A percentile compares a stretch with the other conserved stretches of the same genome.
Conservation (phyloP, 2,329 filamentous ascomycete species). For the Alternaria triticimaculans region DNA sequence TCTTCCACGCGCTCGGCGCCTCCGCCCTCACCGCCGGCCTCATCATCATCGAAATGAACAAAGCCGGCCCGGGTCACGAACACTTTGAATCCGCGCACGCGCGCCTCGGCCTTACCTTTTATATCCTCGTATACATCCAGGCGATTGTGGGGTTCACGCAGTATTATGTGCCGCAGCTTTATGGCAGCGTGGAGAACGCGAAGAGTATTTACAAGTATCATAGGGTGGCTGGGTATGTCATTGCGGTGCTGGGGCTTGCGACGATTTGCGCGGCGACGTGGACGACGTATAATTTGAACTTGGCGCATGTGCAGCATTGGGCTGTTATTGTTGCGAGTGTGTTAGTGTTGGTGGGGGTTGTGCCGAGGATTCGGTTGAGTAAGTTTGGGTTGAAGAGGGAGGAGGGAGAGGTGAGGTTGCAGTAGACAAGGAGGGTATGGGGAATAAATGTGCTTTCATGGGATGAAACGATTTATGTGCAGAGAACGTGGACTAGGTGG, state of each 20-base stretch:
- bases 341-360: constrained; percentile 73
- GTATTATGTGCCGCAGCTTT: constrained; percentile 75
- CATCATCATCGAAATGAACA: constrained; percentile 82
- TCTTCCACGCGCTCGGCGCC: constrained; percentile 71
- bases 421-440: not conserved
- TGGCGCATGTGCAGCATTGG: constrained; percentile 78
- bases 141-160: constrained; percentile 81
- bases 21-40: constrained; percentile 69
- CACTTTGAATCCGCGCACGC: constrained; percentile 86
- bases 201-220: constrained; percentile 93
- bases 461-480: too few relatives aligned
- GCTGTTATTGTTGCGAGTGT: constrained; percentile 70
- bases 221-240: constrained; percentile 75
- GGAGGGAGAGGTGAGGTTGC: constrained; percentile 9
- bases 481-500: too few relatives aligned
- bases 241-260: constrained; percentile 72
- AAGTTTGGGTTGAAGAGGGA: constrained; percentile 70
- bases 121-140: constrained; percentile 74
- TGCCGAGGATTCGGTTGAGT: constrained; percentile 78
- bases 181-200: constrained; percentile 79
- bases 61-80: constrained; percentile 67
- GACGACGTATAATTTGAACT: constrained; percentile 74
- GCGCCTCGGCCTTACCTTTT: constrained; percentile 79
- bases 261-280: constrained; percentile 77
- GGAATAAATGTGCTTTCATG: not conserved